Conservation (phyloP, 2,329 filamentous ascomycete species). For the Botrytis deweyae region DNA sequence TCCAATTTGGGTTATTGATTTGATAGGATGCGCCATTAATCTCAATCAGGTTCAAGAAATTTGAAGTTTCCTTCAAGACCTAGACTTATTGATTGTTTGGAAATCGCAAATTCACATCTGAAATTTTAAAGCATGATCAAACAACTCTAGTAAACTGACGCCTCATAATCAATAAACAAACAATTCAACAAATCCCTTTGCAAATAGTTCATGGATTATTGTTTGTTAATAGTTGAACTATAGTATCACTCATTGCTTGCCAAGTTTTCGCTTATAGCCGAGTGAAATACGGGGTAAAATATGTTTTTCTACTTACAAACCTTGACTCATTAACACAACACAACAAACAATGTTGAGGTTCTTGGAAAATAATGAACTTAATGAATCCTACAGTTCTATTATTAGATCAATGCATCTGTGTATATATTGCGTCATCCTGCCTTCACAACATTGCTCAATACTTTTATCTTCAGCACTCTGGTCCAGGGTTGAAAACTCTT, state of each 20-base stretch:
- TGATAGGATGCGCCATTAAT: not conserved
- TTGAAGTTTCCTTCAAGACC: not conserved
- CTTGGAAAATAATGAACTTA: not conserved
- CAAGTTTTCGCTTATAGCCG: slow-evolving; percentile 1
- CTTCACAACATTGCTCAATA: not conserved
- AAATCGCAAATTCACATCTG: not conserved
- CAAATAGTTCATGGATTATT: not conserved
- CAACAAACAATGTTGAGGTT: not conserved
- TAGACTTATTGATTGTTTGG: not conserved
- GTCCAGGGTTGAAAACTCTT: not conserved
- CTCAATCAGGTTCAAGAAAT: not conserved
- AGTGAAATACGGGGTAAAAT: not conserved
- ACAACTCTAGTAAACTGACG: accelerated
- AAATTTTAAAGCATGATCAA: not conserved
- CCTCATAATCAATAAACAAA: accelerated
- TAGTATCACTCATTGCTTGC: not conserved
- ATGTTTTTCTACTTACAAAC: not conserved
- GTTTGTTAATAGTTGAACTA: not conserved
- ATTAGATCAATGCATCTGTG: not conserved
- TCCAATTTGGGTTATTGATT: too few species aligned
- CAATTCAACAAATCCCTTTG: accelerated
- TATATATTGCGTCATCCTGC: not conserved
- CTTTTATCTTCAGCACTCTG: not conserved
- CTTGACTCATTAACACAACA: not conserved
- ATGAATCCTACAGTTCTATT: accelerated